These are phyloP conservation scores for Peronospora destructor DNA, from an alignment of 352 stramenopile species.

Conservation along the genomic window DNA sequence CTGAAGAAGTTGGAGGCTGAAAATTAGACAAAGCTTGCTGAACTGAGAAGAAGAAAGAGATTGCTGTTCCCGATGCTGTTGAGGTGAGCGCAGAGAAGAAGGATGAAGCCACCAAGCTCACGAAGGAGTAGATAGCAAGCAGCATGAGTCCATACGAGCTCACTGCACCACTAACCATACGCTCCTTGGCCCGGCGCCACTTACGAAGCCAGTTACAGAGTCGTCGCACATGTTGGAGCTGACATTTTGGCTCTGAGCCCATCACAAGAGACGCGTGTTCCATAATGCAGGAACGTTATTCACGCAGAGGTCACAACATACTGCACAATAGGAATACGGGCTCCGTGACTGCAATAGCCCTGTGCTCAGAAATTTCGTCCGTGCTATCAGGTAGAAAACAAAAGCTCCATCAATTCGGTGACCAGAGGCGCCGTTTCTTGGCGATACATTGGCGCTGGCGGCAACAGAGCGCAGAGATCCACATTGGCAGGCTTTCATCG, in stretches of 20 bases:
- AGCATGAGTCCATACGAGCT: slow-evolving; percentile 70
- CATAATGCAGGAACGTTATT: slow-evolving; percentile 79
- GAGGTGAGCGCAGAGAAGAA: slow-evolving; percentile 22
- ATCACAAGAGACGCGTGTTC: slow-evolving; percentile 62
- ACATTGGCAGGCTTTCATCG: slow-evolving; percentile 29
- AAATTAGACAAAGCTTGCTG: too few species aligned
- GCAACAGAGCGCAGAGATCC: slow-evolving; percentile 66
- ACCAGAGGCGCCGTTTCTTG: slow-evolving; percentile 40
- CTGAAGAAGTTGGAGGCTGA: too few species aligned
- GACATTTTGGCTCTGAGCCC: slow-evolving; percentile 3
- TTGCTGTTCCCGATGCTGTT: too few species aligned
- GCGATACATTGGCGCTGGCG: slow-evolving; percentile 37
- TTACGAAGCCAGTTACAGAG: slow-evolving; percentile 52
- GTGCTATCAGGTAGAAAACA: slow-evolving; percentile 27
- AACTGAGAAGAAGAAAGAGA: too few species aligned
- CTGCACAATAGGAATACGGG: slow-evolving; percentile 68
- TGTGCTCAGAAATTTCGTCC: slow-evolving; percentile 5
- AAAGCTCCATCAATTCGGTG: slow-evolving; percentile 62
- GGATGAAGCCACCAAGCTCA: too few species aligned
- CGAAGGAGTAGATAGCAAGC: slow-evolving; percentile 64
- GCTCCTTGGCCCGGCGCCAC: slow-evolving; percentile 36
- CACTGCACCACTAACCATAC: slow-evolving; percentile 30
- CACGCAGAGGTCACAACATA: slow-evolving; percentile 68
- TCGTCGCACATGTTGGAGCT: slow-evolving; percentile 16
- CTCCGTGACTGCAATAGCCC: slow-evolving; percentile 25